Base-by-base conservation (phyloP, 1,284 basidiomycete genomes). In the Thelephora terrestris region DNA sequence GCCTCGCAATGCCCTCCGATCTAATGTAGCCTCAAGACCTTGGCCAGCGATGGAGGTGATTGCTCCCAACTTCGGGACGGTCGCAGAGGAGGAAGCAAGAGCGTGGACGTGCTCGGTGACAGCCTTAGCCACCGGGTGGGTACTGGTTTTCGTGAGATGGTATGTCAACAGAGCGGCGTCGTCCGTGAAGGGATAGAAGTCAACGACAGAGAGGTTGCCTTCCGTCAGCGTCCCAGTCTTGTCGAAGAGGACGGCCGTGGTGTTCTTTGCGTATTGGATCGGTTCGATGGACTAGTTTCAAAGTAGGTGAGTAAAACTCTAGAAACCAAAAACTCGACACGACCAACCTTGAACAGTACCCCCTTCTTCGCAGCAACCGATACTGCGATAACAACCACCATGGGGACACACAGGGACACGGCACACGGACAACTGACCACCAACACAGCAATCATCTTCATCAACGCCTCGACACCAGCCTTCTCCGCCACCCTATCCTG, bases 221-320 rank as follows among this genome's bases (percentile, higher is more conserved):
- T 59, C 54, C 2, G 69, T 70, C 40, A 71, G 63, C 2, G 72
- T 73, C 1, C 71, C 71, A 0, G 72, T 74, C 66, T 73, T 74
- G 61, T 73, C 71, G 47, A 74, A 70, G 4, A 68, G 69, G 36
- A 64, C 62, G 39, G 67, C 60, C 14, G 60, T 53, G 39, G 65
- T 57, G 47, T 60, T 57, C 42, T 59, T 58, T 23, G 63, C 62
- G 17, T 52, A 49, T 50, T 71, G 61, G 32, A 64, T 59, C 5
- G 62, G 58, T 12, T 32, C 29, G 12, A 32, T 7, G 12, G 29
- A 32, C 29, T 32, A 32, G 29, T 32, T 32, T 10, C 12, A 6
- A n/a, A n/a, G 45, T 43, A 35, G 45, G 23, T 14, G 39, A 39
- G 43, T 35, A 25, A 27, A 43, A 47, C 20, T 42, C 32, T 21